These are phyloP conservation scores for Triangularia setosa DNA, from an alignment of 2,329 filamentous ascomycete species.

Conservation along the genomic window DNA sequence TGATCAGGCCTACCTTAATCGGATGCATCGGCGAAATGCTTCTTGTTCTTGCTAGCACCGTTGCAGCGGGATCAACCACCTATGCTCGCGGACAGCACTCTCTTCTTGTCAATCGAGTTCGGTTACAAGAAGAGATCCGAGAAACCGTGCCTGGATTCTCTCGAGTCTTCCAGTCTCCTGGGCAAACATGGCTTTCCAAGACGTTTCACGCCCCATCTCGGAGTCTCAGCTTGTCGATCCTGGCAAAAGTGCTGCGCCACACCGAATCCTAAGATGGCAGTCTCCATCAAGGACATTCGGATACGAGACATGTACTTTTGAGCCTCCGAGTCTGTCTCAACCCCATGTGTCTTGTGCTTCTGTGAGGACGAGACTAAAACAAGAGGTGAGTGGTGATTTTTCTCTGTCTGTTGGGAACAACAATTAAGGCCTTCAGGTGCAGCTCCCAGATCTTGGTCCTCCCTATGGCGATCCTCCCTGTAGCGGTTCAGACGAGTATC, in stretches of 20 bases:
- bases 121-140: slow-evolving; percentile 3
- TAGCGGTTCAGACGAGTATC: slow-evolving; percentile 39
- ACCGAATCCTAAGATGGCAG: slow-evolving; percentile 5
- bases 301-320: neutral
- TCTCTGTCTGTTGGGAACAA: neutral
- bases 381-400: neutral
- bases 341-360: neutral
- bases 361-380: neutral
- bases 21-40: neutral
- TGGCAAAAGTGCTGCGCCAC: slow-evolving; percentile 24
- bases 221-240: slow-evolving; percentile 42
- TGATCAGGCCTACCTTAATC: neutral
- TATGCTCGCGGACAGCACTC: neutral
- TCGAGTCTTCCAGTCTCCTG: neutral
- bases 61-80: neutral
- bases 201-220: slow-evolving; percentile 39
- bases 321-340: neutral
- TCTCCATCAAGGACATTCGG: neutral
- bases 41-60: neutral
- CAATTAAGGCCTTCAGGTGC: neutral
- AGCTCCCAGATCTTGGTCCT: slow-evolving; percentile 26
- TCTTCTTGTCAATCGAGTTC: neutral
- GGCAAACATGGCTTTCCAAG: slow-evolving; percentile 23
- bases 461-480: slow-evolving; percentile 35
- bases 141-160: neutral